phyloP scores from a whole-genome alignment of 176 grass and related monocot species.

The Miscanthus lutarioriparius region DNA sequence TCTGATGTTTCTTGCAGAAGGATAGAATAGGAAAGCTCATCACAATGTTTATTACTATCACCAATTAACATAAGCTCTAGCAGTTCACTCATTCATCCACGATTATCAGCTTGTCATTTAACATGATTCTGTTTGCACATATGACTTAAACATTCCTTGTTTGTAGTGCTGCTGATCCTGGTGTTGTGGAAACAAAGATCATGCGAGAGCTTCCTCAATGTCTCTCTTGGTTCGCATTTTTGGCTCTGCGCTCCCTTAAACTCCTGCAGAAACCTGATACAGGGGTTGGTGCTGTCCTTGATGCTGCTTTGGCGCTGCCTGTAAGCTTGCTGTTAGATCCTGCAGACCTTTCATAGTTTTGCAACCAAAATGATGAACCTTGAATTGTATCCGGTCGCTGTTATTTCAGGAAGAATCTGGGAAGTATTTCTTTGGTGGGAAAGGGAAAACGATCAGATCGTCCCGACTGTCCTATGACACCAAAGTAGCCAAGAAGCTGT shows the following conservation, averaged over 20 bases:
- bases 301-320: constrained; percentile 68
- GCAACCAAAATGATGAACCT: background rate
- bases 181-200: constrained; percentile 71
- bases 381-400: background rate
- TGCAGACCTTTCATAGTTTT: background rate
- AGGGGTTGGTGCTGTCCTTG: constrained; percentile 66
- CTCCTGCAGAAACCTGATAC: constrained; percentile 58
- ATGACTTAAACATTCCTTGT: constrained; percentile 1
- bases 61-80: background rate
- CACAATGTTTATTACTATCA: background rate
- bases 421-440: constrained; percentile 87
- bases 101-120: background rate
- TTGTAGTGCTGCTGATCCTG: constrained; percentile 80
- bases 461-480: constrained; percentile 57
- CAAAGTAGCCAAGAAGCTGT: constrained; percentile 61
- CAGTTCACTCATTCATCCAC: background rate
- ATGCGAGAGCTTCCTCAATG: constrained; percentile 77
- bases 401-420: constrained; percentile 77
- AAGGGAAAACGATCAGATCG: constrained; percentile 62
- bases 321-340: constrained; percentile 42
- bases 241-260: constrained; percentile 44
- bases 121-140: background rate
- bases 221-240: constrained; percentile 55
- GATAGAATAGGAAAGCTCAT: constrained; percentile 18
- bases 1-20: constrained; percentile 9